Evolutionary conservation across 2,329 filamentous ascomycete genomes (phyloP).

Genomic region (Pestalotiopsis sp.): DNA sequence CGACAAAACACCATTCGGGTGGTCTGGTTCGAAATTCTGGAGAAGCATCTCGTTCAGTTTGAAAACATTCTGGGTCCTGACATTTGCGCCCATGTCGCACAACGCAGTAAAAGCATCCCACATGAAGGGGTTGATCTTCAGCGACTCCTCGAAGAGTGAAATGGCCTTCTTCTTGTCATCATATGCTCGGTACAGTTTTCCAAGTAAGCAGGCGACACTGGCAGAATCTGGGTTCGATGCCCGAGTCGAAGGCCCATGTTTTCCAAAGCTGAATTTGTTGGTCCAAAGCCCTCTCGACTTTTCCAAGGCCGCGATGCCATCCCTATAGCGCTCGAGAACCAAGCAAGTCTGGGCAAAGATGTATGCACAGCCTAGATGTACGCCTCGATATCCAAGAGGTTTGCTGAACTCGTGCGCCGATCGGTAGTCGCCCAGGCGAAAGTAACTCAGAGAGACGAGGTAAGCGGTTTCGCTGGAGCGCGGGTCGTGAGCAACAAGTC

Average conservation of each 20-base stretch:
- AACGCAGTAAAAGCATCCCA: constrained; percentile 95
- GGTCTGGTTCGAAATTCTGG: constrained; percentile 47
- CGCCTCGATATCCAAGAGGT: constrained; percentile 67
- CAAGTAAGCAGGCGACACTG: constrained; percentile 80
- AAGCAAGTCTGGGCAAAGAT: constrained; percentile 90
- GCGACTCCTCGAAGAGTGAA: constrained; percentile 81
- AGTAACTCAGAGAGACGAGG: constrained; percentile 81
- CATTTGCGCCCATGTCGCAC: constrained; percentile 82
- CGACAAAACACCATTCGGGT: constrained; percentile 28
- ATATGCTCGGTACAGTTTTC: constrained; percentile 83
- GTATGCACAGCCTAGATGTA: constrained; percentile 85
- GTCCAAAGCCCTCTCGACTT: constrained; percentile 78
- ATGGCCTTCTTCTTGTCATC: constrained; percentile 84
- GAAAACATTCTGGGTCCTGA: constrained; percentile 86
- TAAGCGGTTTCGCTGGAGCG: constrained; percentile 80
- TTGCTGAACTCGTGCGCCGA: constrained; percentile 86
- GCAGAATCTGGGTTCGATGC: constrained; percentile 81
- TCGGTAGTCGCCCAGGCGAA: constrained; percentile 79
- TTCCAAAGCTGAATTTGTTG: constrained; percentile 76
- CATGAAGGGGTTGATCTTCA: constrained; percentile 93
- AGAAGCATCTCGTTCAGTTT: constrained; percentile 63
- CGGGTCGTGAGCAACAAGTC: constrained; percentile 82
- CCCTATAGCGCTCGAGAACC: constrained; percentile 74
- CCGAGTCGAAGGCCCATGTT: constrained; percentile 77
- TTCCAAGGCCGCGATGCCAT: constrained; percentile 83